phyloP scores from a whole-genome alignment of 805 yeast species.

The Vanderwaltozyma yarrowii region DNA sequence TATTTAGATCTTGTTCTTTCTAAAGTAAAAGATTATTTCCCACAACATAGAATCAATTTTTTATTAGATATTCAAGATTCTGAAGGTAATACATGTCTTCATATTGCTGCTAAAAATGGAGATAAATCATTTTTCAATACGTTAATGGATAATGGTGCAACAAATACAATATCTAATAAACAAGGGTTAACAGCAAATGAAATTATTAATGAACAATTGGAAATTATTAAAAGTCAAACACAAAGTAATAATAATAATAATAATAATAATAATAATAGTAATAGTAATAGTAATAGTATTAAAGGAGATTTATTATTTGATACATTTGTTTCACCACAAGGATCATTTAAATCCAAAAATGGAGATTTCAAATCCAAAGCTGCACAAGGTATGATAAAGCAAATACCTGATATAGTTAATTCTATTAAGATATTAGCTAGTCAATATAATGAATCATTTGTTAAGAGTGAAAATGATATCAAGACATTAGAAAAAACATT shows the following conservation, averaged over 20 bases:
- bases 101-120: conserved; percentile 67
- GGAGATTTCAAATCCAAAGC: conserved; percentile 16
- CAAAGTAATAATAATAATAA: conserved; percentile 4
- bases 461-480: conserved; percentile 35
- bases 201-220: conserved; percentile 30
- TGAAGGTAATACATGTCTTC: conserved; percentile 86
- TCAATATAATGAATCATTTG: conserved; percentile 42
- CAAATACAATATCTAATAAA: conserved; percentile 39
- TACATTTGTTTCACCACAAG: background rate
- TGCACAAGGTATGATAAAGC: conserved; percentile 22
- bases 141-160: conserved; percentile 21
- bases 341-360: background rate
- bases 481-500: conserved; percentile 21
- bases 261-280: background rate
- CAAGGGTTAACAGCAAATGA: conserved; percentile 22
- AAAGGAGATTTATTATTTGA: background rate
- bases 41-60: conserved; percentile 49
- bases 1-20: conserved; percentile 69
- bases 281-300: no score
- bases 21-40: conserved; percentile 56
- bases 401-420: conserved; percentile 20
- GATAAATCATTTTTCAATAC: conserved; percentile 36
- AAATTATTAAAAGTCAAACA: background rate
- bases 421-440: conserved; percentile 37
- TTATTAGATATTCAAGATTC: conserved; percentile 55